phyloP scores from a whole-genome alignment of 306 rosid genomes.

The Oxytropis ochrocephala region DNA sequence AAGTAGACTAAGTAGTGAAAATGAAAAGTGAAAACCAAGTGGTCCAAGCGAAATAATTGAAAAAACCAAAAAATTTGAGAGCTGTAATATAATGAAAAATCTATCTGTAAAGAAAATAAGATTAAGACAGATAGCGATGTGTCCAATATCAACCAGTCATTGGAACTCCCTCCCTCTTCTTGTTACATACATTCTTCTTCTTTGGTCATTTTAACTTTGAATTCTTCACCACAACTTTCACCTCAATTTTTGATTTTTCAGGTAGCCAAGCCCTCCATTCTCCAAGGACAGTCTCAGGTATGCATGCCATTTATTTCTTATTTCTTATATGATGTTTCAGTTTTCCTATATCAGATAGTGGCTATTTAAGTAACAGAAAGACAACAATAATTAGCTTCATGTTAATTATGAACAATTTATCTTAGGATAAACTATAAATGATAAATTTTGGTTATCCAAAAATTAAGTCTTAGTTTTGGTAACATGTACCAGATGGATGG shows the following conservation, averaged over 20 bases:
- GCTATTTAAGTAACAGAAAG: not conserved
- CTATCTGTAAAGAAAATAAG: conserved; percentile 21
- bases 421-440: conserved; percentile 10
- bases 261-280: not conserved
- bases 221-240: conserved; percentile 18
- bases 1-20: conserved; percentile 5
- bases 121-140: conserved; percentile 35
- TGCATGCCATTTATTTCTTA: not conserved
- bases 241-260: conserved; percentile 7
- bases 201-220: conserved; percentile 12
- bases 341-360: not conserved
- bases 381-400: not conserved
- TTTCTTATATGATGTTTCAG: not conserved
- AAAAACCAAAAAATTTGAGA: not conserved
- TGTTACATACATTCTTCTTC: conserved; percentile 24
- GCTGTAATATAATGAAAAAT: conserved; percentile 10
- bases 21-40: not conserved
- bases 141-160: conserved; percentile 50
- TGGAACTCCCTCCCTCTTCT: conserved; percentile 25
- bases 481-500: conserved; percentile 42
- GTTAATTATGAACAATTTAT: not conserved
- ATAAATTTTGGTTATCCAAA: not conserved
- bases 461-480: conserved; percentile 3
- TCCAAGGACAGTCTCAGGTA: conserved; percentile 27
- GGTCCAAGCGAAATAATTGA: conserved; percentile 27